phyloP scores from a whole-genome alignment of 768 basidiomycete genomes.

The Naganishia vishniacii region DNA sequence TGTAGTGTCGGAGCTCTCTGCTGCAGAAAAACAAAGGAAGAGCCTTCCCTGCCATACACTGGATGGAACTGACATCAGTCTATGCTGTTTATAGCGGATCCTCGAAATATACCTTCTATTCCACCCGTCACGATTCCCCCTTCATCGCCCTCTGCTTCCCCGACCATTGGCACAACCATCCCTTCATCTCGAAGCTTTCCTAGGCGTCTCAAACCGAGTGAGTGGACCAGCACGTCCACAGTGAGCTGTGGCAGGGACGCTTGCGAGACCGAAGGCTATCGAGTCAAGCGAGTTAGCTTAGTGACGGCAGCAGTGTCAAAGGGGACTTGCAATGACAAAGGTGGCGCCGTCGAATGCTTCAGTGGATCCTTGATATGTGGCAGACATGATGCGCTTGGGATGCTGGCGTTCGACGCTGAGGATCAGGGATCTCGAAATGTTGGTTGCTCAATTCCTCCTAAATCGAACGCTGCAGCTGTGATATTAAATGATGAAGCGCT shows the following conservation, averaged over 20 bases:
- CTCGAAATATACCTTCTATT: conserved; percentile 11
- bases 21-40: conserved; percentile 13
- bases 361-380: not conserved
- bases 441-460: too few relatives aligned
- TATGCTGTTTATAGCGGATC: not conserved
- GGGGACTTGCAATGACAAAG: not conserved
- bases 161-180: conserved; percentile 21
- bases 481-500: not conserved
- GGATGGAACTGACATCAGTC: not conserved
- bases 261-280: conserved; percentile 20
- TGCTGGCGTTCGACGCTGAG: not conserved
- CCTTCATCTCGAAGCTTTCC: conserved; percentile 12
- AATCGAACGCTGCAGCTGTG: too few relatives aligned
- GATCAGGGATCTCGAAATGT: too few relatives aligned
- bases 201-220: conserved; percentile 1
- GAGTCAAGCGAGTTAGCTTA: not conserved
- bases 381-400: not conserved
- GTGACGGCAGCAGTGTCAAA: not conserved
- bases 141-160: conserved; percentile 13
- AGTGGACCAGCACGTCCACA: conserved; percentile 21
- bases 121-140: conserved; percentile 9
- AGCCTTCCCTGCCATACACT: conserved; percentile 11
- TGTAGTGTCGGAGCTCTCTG: conserved; percentile 21
- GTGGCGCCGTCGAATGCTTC: not conserved
- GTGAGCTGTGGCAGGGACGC: conserved; percentile 22